phyloP scores from a whole-genome alignment of 306 rosid genomes.

The Delonix regia region DNA sequence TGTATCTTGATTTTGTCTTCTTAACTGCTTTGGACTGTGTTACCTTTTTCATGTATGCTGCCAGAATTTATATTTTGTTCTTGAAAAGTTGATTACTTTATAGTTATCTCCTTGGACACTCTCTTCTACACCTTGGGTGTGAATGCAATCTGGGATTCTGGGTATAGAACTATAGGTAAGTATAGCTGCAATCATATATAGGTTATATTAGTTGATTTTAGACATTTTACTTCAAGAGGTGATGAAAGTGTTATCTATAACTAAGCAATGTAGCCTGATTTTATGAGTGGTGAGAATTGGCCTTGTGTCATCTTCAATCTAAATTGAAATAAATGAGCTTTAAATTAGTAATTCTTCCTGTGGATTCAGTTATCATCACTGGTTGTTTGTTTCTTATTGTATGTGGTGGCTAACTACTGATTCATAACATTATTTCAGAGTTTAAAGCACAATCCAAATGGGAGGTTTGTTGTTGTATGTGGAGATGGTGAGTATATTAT shows the following conservation, averaged over 20 bases:
- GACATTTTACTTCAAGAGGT: constrained; percentile 14
- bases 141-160: neutral
- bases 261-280: constrained; percentile 2
- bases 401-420: constrained; percentile 26
- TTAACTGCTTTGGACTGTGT: neutral
- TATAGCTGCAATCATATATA: neutral
- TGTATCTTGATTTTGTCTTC: neutral
- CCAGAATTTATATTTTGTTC: neutral
- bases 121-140: neutral
- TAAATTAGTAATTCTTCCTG: constrained; percentile 5
- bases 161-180: neutral
- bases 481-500: constrained; percentile 98
- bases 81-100: neutral
- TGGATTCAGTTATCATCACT: constrained; percentile 28
- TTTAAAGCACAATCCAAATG: constrained; percentile 92
- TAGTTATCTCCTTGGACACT: neutral
- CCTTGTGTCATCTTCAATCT: constrained; percentile 26
- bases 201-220: constrained; percentile 7
- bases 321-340: constrained; percentile 21
- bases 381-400: constrained; percentile 23
- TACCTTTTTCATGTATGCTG: neutral
- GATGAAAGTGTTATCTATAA: constrained; percentile 14
- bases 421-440: constrained; percentile 55
- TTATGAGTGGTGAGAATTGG: constrained; percentile 4
- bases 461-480: constrained; percentile 98